Base-by-base conservation (phyloP, 2,329 filamentous ascomycete genomes). In the Aschersonia sp. region DNA sequence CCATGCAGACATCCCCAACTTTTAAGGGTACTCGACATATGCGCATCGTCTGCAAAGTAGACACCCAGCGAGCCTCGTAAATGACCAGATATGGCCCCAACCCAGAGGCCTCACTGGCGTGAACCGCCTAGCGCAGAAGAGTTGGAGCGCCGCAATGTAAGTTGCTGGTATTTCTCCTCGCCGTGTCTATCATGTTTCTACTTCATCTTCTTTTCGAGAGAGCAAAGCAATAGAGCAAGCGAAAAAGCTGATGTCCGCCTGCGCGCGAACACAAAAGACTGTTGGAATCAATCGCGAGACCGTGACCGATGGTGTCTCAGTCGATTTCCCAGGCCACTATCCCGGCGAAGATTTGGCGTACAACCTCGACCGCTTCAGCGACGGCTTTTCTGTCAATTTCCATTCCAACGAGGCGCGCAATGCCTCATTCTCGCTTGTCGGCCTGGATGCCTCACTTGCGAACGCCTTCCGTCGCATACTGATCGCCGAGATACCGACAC, bases 401-500 rank as follows among this genome's bases (percentile, higher is more conserved):
- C 88, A 97, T 75, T 75, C 85, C 55, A 92, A 94, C 64, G 75
- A 84, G 45, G 75, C 76, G 50, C 77, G 80, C 61, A 81, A 95
- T 59, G 73, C 87, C 43, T 84, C 84, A 48, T 98, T 98, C 72
- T 96, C 89, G 35, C 80, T 98, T 53, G 77, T 95, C 58, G 89
- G 91, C 56, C 70, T 96, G 58, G 92, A 98, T 63, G 89, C 92
- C 59, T 83, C 88, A 48, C 81, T 98, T 62, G 88, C 92, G 60
- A 98, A 98, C 65, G 92, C 94, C 60, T 95, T 97, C 73, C 89
- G 92, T 51, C 88, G 92, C 58, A 97, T 97, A 58, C 77, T 97
- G 59, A 84, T 98, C 65, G 78, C 91, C 56, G 94, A 98, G 71
- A 85, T 98, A 47, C 89, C 91, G 20, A 92, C 89, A 2, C 77